Evolutionary conservation across 106 monocot species (phyloP).

Genomic region (Dioscorea alata): DNA sequence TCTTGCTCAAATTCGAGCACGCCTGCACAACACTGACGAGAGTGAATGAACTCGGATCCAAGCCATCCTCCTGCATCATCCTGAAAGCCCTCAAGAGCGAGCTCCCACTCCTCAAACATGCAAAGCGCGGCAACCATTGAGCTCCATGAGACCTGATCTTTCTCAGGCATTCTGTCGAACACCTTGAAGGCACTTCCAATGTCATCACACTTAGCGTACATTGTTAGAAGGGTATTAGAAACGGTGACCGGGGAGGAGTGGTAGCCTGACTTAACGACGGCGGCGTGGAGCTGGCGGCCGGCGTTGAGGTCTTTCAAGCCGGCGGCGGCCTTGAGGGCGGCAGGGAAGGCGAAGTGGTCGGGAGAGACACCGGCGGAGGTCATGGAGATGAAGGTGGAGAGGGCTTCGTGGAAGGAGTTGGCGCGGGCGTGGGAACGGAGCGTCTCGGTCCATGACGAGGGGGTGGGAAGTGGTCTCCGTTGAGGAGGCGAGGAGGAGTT

Average conservation of each 20-base stretch:
- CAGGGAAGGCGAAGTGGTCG: conserved; percentile 83
- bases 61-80: conserved; percentile 29
- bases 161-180: conserved; percentile 45
- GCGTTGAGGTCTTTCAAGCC: conserved; percentile 29
- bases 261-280: conserved; percentile 51
- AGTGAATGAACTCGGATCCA: conserved; percentile 62
- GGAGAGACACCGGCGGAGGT: conserved; percentile 36
- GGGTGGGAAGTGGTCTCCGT: background rate
- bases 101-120: conserved; percentile 57
- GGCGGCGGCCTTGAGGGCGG: conserved; percentile 61
- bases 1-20: conserved; percentile 39
- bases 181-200: conserved; percentile 30
- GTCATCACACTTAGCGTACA: conserved; percentile 57
- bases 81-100: conserved; percentile 44
- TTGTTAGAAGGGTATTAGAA: conserved; percentile 55
- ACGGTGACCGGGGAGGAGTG: conserved; percentile 37
- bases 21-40: conserved; percentile 57
- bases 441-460: conserved; percentile 51
- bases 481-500: background rate
- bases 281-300: conserved; percentile 66
- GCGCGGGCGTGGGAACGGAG: conserved; percentile 69
- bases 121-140: conserved; percentile 57
- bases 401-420: conserved; percentile 26
- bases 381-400: conserved; percentile 55
- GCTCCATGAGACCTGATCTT: conserved; percentile 73